Evolutionary conservation across 2,329 filamentous ascomycete genomes (phyloP).

Genomic region (Botrytis sinoallii): DNA sequence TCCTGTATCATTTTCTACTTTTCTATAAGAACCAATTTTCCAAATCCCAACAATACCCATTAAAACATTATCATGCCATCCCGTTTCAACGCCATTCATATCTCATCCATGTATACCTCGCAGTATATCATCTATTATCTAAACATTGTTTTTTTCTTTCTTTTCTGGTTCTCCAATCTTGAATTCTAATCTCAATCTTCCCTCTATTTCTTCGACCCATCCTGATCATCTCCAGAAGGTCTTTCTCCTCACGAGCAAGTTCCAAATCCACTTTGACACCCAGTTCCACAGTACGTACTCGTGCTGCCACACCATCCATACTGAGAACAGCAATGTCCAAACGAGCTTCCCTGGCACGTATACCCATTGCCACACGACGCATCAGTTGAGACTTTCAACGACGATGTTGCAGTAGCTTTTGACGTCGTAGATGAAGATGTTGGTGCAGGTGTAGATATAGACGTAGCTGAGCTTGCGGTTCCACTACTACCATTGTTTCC

Average conservation of each 20-base stretch:
- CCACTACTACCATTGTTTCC: background rate
- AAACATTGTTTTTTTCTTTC: background rate
- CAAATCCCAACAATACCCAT: background rate
- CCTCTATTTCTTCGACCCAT: background rate
- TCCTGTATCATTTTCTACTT: background rate
- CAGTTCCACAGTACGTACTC: background rate
- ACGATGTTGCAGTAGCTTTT: background rate
- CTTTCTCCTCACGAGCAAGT: background rate
- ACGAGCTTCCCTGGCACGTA: slow-evolving; percentile 3
- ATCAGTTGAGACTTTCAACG: slow-evolving; percentile 4
- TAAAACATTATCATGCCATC: background rate
- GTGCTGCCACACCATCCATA: slow-evolving; percentile 10
- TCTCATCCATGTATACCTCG: background rate
- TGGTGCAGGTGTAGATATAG: background rate
- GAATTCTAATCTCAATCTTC: background rate
- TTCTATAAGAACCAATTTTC: background rate
- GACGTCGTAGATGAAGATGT: background rate
- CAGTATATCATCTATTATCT: background rate
- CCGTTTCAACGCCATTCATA: background rate
- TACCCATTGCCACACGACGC: slow-evolving; percentile 6
- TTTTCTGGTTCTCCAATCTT: too few species aligned
- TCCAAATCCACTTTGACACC: slow-evolving; percentile 14
- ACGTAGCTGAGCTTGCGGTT: background rate
- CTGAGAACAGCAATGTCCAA: slow-evolving; percentile 5
- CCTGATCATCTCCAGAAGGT: background rate